Evolutionary conservation across 345 rosid species (phyloP).

Genomic region (Iberis pinnata): DNA sequence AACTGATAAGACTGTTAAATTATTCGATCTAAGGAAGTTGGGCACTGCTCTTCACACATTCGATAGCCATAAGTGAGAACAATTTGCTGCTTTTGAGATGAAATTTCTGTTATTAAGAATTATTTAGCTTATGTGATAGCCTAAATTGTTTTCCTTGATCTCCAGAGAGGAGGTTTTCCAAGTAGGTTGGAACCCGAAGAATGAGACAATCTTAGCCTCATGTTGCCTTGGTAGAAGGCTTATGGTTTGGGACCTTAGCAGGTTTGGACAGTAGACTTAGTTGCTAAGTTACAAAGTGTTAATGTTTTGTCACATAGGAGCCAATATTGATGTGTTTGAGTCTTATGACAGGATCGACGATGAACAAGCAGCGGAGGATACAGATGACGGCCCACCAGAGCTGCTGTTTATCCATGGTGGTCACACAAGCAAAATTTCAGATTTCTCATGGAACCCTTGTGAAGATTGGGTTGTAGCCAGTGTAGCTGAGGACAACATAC

Average conservation of each 20-base stretch:
- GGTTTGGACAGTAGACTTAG: conserved; percentile 38
- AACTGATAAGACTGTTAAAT: conserved; percentile 93
- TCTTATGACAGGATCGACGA: conserved; percentile 52
- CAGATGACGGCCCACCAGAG: conserved; percentile 99
- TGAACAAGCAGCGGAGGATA: conserved; percentile 74
- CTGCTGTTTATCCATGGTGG: conserved; percentile 97
- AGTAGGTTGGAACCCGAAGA: conserved; percentile 97
- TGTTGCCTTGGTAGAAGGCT: conserved; percentile 99
- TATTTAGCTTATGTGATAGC: not conserved
- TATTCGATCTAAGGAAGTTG: conserved; percentile 89
- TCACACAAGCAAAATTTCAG: conserved; percentile 96
- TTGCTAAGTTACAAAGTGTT: not conserved
- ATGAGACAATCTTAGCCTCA: conserved; percentile 95
- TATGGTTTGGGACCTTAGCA: conserved; percentile 99
- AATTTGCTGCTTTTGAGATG: not conserved
- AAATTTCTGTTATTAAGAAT: conserved; percentile 1
- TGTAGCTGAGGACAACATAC: conserved; percentile 97
- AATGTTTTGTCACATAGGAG: not conserved
- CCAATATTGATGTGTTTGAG: conserved; percentile 12
- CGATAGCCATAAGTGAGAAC: conserved; percentile 84
- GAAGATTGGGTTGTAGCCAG: conserved; percentile 97
- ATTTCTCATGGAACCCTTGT: conserved; percentile 98
- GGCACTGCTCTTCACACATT: conserved; percentile 79
- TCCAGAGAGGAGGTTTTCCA: conserved; percentile 98
- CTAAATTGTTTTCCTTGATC: conserved; percentile 16